Base-by-base conservation (phyloP, 805 yeast genomes). In the Ogataea methylovora region DNA sequence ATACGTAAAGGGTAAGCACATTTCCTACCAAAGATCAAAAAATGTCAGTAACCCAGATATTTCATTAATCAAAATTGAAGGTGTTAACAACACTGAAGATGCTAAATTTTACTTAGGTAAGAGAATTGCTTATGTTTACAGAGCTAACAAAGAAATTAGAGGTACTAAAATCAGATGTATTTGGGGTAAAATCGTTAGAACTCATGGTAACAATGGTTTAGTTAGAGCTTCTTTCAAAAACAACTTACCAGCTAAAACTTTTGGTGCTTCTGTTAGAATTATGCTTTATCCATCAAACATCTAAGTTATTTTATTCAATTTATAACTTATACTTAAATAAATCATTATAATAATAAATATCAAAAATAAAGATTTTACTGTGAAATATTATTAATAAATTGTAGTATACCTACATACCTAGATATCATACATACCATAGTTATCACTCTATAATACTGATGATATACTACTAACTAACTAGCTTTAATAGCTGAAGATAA, bases 1-100 rank as follows among this genome's bases (percentile, higher is more conserved):
- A 76, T 92, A 92, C 96, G 97, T 92, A 74, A 92, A 90, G 82
- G 98, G 97, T 76, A 92, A 90, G 82, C 98, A 92, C 84, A 69
- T 92, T 66, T 88, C 97, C 61, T 92, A 90, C 94, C 97, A 92
- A 80, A 94, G 98, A 78, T 87, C 97, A 60, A 92, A 92, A 87
- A 79, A 79, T 71, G 85, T 83, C 67, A 87, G 81, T 82, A 85
- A 92, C 94, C 97, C 98, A 70, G 83, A 85, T 76, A 84, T 84
- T 59, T 92, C 98, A 51, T 79, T 92, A 70, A 75, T 92, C 69
- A 84, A 92, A 78, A 82, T 90, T 63, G 98, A 92, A 77, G 95
- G 95, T 72, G 98, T 92, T 59, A 67, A 80, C 49, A 65, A 73
- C 65, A 76, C 95, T 59, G 80, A 84, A 67, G 98, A 90, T 51